Base-by-base conservation (phyloP, 2,329 filamentous ascomycete genomes). In the Cercospora citrullina region DNA sequence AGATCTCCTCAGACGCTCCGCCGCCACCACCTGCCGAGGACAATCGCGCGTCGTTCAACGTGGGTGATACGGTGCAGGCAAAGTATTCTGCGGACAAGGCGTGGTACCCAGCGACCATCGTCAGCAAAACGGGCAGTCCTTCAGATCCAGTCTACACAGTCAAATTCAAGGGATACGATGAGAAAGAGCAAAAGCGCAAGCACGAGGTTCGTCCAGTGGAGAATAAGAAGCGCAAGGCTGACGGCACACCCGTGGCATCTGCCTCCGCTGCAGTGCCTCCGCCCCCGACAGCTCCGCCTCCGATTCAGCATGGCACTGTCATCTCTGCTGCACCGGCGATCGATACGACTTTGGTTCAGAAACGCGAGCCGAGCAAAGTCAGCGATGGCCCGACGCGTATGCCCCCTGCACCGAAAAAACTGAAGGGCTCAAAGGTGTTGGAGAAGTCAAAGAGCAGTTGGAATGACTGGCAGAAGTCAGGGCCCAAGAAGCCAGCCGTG, bases 31-130 rank as follows among this genome's bases (percentile, higher is more conserved):
- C 70, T 64, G 73, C 62, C 74, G 83, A 74, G 68, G 78, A 71
- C 31, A 71, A 67, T 61, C 76, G 85, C 0, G 83, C 85, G 2
- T 85, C 85, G 9, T 97, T 94, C 81, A 87, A 91, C 66, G 92
- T 97, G 72, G 97, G 97, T 78, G 95, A 99, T 76, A 91, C 85
- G 33, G 91, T 97, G 64, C 85, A 95, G 79, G 95, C 94, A 58
- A 94, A 94, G 80, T 99, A 94, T 92, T 91, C 92, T 9, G 93
- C 93, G 64, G 95, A 99, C 80, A 93, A 91, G 76, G 87, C 87
- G 26, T 97, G 94, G 81, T 98, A 98, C 81, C 90, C 93, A 57
- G 95, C 94, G 51, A 90, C 92, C 75, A 96, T 99, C 79, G 94
- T 93, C 62, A 94, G 91, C 63, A 94, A 97, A 75, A 97, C 94